A percentile compares a stretch with the other conserved stretches of the same genome.
Evolutionary conservation across 805 yeast species (phyloP).

Genomic region (Metschnikowia koreensis): DNA sequence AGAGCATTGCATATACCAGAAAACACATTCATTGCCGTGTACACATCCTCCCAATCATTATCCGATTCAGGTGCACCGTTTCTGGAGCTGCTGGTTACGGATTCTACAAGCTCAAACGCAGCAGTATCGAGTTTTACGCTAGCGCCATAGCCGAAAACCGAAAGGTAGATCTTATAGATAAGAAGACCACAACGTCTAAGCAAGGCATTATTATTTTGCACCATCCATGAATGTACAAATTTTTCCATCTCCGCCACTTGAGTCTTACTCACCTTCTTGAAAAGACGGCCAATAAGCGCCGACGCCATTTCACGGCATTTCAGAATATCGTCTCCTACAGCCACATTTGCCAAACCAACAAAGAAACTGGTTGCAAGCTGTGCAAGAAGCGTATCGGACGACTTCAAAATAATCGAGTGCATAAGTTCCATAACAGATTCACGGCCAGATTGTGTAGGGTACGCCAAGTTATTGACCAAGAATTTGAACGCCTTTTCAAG

Average conservation of each 20-base stretch:
- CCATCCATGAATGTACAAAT: slow-evolving; percentile 60
- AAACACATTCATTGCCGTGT: slow-evolving; percentile 58
- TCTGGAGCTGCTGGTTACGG: slow-evolving; percentile 28
- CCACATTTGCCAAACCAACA: slow-evolving; percentile 73
- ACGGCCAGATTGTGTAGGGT: slow-evolving; percentile 84
- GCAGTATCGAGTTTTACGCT: slow-evolving; percentile 40
- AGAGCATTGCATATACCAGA: slow-evolving; percentile 39
- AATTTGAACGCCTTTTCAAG: slow-evolving; percentile 79
- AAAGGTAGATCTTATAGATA: slow-evolving; percentile 61
- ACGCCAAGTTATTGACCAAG: slow-evolving; percentile 74
- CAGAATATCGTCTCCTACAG: slow-evolving; percentile 73
- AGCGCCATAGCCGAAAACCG: slow-evolving; percentile 43
- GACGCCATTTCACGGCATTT: slow-evolving; percentile 85
- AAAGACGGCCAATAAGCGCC: slow-evolving; percentile 52
- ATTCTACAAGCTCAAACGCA: slow-evolving; percentile 25
- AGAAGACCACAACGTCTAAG: slow-evolving; percentile 73
- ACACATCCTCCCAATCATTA: slow-evolving; percentile 75
- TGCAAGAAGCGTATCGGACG: slow-evolving; percentile 55
- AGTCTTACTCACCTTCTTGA: slow-evolving; percentile 45
- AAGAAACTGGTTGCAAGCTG: slow-evolving; percentile 75
- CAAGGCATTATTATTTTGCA: slow-evolving; percentile 47
- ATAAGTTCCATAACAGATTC: slow-evolving; percentile 88
- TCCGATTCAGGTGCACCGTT: slow-evolving; percentile 32
- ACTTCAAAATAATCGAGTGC: slow-evolving; percentile 64
- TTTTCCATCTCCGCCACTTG: slow-evolving; percentile 36